Base-by-base conservation (phyloP, 192 early-diverging fungal genomes). In the Coemansia sp. region DNA sequence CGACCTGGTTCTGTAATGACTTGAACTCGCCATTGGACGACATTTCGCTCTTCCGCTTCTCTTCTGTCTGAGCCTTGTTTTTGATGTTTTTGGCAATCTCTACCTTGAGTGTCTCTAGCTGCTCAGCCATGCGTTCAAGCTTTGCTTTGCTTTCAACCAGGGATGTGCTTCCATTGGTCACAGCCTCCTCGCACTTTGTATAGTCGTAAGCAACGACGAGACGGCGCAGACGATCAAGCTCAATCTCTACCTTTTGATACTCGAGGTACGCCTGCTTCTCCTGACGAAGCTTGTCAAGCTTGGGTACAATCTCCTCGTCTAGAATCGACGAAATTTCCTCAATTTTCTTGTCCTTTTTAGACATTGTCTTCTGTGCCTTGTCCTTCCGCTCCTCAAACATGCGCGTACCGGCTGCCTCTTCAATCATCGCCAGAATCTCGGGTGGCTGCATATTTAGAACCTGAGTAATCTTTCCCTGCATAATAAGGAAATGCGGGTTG, bases 351-450 rank as follows among this genome's bases (percentile, higher is more conserved):
- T 96, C 95, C 73, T 99, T 98, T 67, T 98, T 98, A 3, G 80
- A 83, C 75, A 99, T 96, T 3, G 91, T 93, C 62, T 89, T 88
- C 37, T 90, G 79, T 4, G 97, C 97, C 78, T 94, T 95, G 46
- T 91, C 89, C 66, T 98, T 99, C 59, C 91, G 78, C 67, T 99
- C 97, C 71, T 99, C 97, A 73, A 93, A 99, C 94, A 99, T 95
- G 39, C 93, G 82, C 41, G 97, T 99, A 4, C 97, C 97, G 5
- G 97, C 95, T 1, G 97, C 97, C 64, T 99, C 97, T 72, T 99
- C 97, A 34, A 99, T 93, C 95, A 99, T 98, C 15, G 89, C 85
- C 19, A 99, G 78, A 33, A 98, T 94, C 66, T 99, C 94, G 10
- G 85, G 81, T 0, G 97, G 92, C 61, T 96, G 95, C 97, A 99